Base-by-base conservation (phyloP, 2,329 filamentous ascomycete species). In the Graphiopsis chlorocephala region DNA sequence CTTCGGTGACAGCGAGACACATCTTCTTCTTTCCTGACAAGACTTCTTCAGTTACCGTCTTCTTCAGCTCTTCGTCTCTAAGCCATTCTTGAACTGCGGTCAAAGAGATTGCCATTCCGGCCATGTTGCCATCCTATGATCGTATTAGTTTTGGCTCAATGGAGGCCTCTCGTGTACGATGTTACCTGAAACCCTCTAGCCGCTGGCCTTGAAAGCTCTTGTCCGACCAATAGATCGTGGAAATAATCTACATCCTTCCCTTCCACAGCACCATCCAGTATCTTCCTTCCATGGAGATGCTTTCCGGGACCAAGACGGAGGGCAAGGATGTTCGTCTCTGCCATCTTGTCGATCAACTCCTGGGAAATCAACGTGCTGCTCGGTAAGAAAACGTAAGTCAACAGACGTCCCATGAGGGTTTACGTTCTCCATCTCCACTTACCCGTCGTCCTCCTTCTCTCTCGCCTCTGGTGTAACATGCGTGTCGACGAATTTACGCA, bases 171-270 rank as follows among this genome's bases (percentile, higher is more conserved):
- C 10, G 38, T 20, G 1, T 2, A 45, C 10, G n/a, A 42, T 42
- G 2, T 29, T 75, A 96, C 92, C 76, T 92, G 88, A 79, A 95
- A 96, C 1, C 92, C 92, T 71, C 92, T 91, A 29, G 90, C 88
- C 75, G 90, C 91, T 7, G 86, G 81, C 33, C 92, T 84, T 1
- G 85, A 83, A 69, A 91, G 79, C 78, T 96, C 92, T 78, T 96
- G 92, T 10, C 83, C 80, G 61, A 90, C 81, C 68, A 96, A 86
- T 75, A 95, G 76, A 75, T 95, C 92, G 76, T 95, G 91, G 78
- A 96, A 91, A 78, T 93, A 93, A 76, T 96, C 91, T 71, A 93
- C 96, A 67, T 93, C 89, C 76, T 92, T 87, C 59, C 90, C 90
- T 73, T 90, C 86, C 63, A 93, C 83, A 17, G 83, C 89, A 52